These are phyloP conservation scores for Termitomyces sp. DNA, from an alignment of 768 basidiomycete genomes.

Conservation along the genomic window DNA sequence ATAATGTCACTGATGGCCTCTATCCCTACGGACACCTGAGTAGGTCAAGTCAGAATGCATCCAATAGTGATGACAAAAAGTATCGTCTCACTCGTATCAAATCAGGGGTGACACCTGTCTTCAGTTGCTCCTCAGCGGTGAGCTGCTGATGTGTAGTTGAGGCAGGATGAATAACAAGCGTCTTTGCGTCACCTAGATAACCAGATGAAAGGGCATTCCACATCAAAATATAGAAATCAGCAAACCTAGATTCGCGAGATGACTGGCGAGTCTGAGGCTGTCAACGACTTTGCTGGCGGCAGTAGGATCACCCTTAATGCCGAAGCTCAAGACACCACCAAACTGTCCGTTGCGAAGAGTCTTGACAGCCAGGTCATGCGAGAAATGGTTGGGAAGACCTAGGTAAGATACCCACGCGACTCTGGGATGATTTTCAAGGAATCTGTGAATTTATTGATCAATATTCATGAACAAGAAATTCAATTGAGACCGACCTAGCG, in stretches of 20 bases:
- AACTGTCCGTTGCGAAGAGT: conserved; percentile 52
- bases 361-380: conserved; percentile 53
- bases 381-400: conserved; percentile 60
- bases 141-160: conserved; percentile 77
- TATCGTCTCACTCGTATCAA: no score
- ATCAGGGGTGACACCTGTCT: conserved; percentile 61
- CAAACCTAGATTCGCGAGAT: conserved; percentile 75
- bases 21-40: no score
- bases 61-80: no score
- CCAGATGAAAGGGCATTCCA: no score
- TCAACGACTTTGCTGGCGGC: conserved; percentile 64
- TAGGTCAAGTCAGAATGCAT: no score
- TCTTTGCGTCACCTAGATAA: conserved; percentile 76
- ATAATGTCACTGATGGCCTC: no score
- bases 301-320: conserved; percentile 54
- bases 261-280: conserved; percentile 62
- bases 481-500: no score
- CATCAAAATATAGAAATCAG: no score
- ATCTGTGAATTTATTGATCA: no score
- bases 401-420: conserved; percentile 79
- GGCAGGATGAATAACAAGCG: conserved; percentile 75
- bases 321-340: conserved; percentile 78
- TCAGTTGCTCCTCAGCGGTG: conserved; percentile 51
- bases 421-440: conserved; percentile 58
- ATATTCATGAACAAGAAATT: no score